Evolutionary conservation across 768 basidiomycete genomes (phyloP), one percentile per base, ranked within the genome.

Genomic region (Coprinopsis sp.): DNA sequence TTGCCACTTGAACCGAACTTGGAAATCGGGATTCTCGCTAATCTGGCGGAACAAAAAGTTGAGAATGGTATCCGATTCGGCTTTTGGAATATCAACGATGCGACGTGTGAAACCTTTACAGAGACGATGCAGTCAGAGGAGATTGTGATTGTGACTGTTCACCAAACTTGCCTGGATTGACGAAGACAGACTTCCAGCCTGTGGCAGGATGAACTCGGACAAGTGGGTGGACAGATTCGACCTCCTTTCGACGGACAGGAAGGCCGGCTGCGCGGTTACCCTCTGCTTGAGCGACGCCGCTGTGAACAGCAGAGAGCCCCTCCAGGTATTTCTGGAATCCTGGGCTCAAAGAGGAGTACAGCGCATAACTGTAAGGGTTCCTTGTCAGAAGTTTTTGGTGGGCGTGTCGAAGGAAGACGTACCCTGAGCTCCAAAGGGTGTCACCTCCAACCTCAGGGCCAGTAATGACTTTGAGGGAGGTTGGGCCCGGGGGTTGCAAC

Each of bases 191-290:
- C 74, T 91, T 91, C 79, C 82, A 86, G 11, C 89, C 87, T 1
- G 90, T 93, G 1, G 74, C 82, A 16, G 91, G 89, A 60, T 91
- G 84, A 10, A 91, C 87, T 37, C 89, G 82, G 44, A 92, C 85
- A 37, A 92, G 69, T 14, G 89, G 90, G 61, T 91, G 90, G 25
- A 86, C 56, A 3, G 77, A 77, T 64, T 88, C 85, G 48, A 88
- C 64, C 42, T 76, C 73, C 47, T 84, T 69, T 31, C 89, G 73
- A 23, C 87, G 80, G 21, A 90, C 84, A 44, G 78, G 78, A 37
- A 81, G 71, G 4, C 83, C 84, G 0, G 82, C 82, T 4, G 78
- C 81, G 13, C 81, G 74, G 28, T 86, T 71, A 34, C 87, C 87
- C 8, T 88, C 80, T 0, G 87, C 87, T 58, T 91, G 88, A 8